These are phyloP conservation scores for Mycena sanguinolenta DNA, from an alignment of 768 basidiomycete species.

Conservation along the genomic window DNA sequence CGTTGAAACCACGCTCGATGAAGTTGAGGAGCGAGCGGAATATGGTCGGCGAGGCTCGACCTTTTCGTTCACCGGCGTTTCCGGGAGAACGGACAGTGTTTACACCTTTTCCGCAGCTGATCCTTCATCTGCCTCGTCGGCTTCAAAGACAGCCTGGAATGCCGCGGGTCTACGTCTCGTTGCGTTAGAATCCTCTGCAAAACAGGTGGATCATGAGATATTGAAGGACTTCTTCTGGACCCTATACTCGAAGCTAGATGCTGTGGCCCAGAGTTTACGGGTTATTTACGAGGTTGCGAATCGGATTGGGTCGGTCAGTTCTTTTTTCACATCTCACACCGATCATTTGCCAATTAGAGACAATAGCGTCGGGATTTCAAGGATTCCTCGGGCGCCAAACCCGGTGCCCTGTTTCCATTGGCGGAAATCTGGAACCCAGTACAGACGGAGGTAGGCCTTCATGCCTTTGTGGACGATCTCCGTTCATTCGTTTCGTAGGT, in stretches of 20 bases:
- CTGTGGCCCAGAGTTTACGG: conserved; percentile 91
- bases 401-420: conserved; percentile 83
- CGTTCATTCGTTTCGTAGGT: conserved; percentile 64
- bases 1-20: conserved; percentile 89
- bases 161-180: conserved; percentile 74
- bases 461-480: neutral
- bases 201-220: conserved; percentile 85
- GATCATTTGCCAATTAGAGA: neutral
- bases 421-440: conserved; percentile 91
- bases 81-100: conserved; percentile 62
- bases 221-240: conserved; percentile 97
- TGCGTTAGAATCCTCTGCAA: conserved; percentile 80
- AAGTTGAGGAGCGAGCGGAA: conserved; percentile 92
- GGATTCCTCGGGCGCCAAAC: conserved; percentile 85
- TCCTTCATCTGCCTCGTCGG: conserved; percentile 38
- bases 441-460: conserved; percentile 82
- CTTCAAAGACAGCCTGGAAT: conserved; percentile 51
- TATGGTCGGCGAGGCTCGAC: conserved; percentile 70
- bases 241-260: conserved; percentile 93
- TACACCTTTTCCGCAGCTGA: conserved; percentile 61
- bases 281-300: conserved; percentile 92
- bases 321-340: neutral
- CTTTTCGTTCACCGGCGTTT: conserved; percentile 50
- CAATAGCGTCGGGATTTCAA: conserved; percentile 89
- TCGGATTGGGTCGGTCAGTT: conserved; percentile 89